These are phyloP conservation scores for Neurospora sublineolata DNA, from an alignment of 495 filamentous ascomycete species.

Conservation along the genomic window DNA sequence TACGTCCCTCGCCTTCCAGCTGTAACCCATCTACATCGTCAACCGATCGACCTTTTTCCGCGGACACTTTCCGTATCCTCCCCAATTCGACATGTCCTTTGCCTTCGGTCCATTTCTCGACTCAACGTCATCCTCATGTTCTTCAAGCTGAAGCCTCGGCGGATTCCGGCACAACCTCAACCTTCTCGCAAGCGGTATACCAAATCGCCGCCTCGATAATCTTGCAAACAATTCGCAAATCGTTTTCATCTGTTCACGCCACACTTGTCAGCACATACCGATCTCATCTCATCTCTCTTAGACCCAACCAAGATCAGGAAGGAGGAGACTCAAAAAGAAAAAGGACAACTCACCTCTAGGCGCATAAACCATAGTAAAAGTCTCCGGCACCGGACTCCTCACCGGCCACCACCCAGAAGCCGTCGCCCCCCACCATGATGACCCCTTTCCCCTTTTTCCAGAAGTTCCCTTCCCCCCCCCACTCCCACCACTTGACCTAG, in stretches of 20 bases:
- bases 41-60: not conserved
- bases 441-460: not conserved
- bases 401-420: conserved; percentile 13
- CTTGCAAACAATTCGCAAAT: conserved; percentile 54
- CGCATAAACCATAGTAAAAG: conserved; percentile 77
- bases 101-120: not conserved
- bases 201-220: conserved; percentile 64
- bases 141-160: not conserved
- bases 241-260: conserved; percentile 36
- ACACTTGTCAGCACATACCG: not conserved
- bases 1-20: not conserved
- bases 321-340: not conserved
- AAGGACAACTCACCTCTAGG: conserved; percentile 39
- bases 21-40: too few relatives aligned
- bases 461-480: not conserved
- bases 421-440: not conserved
- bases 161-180: conserved; percentile 18
- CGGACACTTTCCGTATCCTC: not conserved
- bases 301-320: too few relatives aligned
- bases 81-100: not conserved
- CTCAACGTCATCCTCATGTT: not conserved
- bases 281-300: not conserved
- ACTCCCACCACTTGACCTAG: not conserved
- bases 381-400: conserved; percentile 47
- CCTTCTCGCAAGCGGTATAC: conserved; percentile 37